Base-by-base conservation (phyloP, 495 filamentous ascomycete species). In the Friedmanniomyces endolithicus region DNA sequence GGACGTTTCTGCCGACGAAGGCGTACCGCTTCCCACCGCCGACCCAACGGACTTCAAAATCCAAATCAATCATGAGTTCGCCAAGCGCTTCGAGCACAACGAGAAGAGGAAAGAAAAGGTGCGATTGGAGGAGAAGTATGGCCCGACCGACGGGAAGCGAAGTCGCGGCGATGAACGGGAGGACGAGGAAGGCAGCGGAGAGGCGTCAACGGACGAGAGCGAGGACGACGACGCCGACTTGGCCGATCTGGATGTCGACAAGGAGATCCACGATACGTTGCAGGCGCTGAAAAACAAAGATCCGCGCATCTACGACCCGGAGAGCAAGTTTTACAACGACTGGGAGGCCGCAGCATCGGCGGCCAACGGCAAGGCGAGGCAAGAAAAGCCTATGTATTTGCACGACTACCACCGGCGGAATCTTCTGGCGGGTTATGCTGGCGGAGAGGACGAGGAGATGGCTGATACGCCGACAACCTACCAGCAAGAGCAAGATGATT, bases 151-250 rank as follows among this genome's bases (percentile, higher is more conserved):
- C 19, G 17, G 24, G 2, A 2, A 37, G 1, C 25, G 33, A 9
- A n/a, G 43, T 14, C n/a, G 16, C 1, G 64, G 37, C 58, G 74
- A 68, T 16, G 67, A 67, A 6, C 72, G 68, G 14, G 72, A 71
- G n/a, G 75, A 72, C 11, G 68, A 67, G 33, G 72, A 73, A 6
- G 78, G 77, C 3, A 82, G 83, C 8, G 75, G 76, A 4, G 80
- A 81, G 4, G 27, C 3, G 27, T 47, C 44, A 22, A 47, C 17
- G 11, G 44, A 47, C 55, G 88, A 92, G 50, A 79, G 84, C 6
- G 92, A 98, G 70, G 92, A 98, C 64, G 90, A 97, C 52, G 81
- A 88, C 19, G 92, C 82, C 44, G 78, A 87, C 51, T 74, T 97
- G 14, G 88, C 81, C 25, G 94, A 88, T 2, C 76, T 83, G 62